These are phyloP conservation scores for Sporothrix pallida DNA, from an alignment of 2,329 filamentous ascomycete genomes.

Conservation along the genomic window DNA sequence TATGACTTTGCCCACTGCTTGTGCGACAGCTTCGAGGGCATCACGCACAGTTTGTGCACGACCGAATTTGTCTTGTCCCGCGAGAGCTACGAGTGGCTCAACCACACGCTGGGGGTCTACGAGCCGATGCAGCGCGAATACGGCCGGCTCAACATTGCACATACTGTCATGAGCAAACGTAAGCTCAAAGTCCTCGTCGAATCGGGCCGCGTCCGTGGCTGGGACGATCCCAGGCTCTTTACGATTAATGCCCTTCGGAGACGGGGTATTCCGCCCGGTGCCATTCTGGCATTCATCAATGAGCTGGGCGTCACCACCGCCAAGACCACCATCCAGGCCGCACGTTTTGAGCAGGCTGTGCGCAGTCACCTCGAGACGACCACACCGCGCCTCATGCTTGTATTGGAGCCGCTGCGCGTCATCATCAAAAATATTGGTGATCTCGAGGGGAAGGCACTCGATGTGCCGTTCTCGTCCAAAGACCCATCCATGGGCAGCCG, in stretches of 20 bases:
- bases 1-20: constrained; percentile 93
- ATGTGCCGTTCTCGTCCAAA: constrained; percentile 82
- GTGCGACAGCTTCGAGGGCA: constrained; percentile 88
- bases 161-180: constrained; percentile 86
- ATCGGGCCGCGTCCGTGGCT: constrained; percentile 78
- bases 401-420: constrained; percentile 83
- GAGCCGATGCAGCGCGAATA: constrained; percentile 94
- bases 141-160: constrained; percentile 71
- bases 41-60: constrained; percentile 73
- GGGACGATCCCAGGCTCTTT: constrained; percentile 91
- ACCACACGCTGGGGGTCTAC: constrained; percentile 80
- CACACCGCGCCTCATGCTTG: constrained; percentile 86
- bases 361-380: constrained; percentile 85
- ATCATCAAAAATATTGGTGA: constrained; percentile 71
- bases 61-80: constrained; percentile 66
- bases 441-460: constrained; percentile 64
- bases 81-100: constrained; percentile 87
- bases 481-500: constrained; percentile 67
- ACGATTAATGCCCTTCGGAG: constrained; percentile 84
- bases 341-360: constrained; percentile 81
- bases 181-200: constrained; percentile 81
- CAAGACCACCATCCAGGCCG: constrained; percentile 77
- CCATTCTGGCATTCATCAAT: constrained; percentile 86
- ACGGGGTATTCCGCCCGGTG: constrained; percentile 84
- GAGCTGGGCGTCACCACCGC: constrained; percentile 90